Base-by-base conservation (phyloP, 1,284 basidiomycete species). In the Ceratobasidium sp. region DNA sequence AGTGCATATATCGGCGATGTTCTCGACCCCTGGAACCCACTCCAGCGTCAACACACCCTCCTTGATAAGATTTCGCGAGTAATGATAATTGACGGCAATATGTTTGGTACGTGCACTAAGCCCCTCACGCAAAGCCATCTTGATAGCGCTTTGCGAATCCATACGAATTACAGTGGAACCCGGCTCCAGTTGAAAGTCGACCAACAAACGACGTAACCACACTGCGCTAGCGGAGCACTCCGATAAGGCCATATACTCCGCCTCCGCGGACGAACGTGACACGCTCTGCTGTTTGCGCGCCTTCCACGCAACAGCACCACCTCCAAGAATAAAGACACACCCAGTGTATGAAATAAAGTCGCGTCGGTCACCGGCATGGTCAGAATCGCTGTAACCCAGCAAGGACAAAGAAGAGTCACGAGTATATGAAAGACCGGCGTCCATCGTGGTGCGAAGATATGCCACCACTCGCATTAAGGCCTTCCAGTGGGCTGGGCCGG, bases 11-110 rank as follows among this genome's bases (percentile, higher is more conserved):
- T 48, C 45, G n/a, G 45, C 45, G 45, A 48, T 48, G 45, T 48
- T 48, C n/a, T 48, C 45, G 45, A n/a, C 45, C 9, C 45, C 45
- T n/a, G 45, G 45, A n/a, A 48, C 45, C 45, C 45, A 48, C 9
- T 9, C 27, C 50, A 53, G 27, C n/a, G 50, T 53, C n/a, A 53
- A 22, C n/a, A 11, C 45, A 11, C 45, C 45, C 19, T 53, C 50
- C 50, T 53, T 53, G 45, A 48, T n/a, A 9, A 48, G n/a, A n/a
- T 48, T 48, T n/a, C 45, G 45, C n/a, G 45, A 48, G 45, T 48
- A 48, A 48, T 48, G 45, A n/a, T 11, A 48, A n/a, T 48, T n/a
- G n/a, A 53, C 27, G 50, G n/a, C 27, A 6, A 53, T 19, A 19
- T 53, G 50, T 19, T 53, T 53, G 17, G 50, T 48, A 9, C 45